These are phyloP conservation scores for Brassica napus DNA, from an alignment of 345 rosid genomes.

Conservation along the genomic window DNA sequence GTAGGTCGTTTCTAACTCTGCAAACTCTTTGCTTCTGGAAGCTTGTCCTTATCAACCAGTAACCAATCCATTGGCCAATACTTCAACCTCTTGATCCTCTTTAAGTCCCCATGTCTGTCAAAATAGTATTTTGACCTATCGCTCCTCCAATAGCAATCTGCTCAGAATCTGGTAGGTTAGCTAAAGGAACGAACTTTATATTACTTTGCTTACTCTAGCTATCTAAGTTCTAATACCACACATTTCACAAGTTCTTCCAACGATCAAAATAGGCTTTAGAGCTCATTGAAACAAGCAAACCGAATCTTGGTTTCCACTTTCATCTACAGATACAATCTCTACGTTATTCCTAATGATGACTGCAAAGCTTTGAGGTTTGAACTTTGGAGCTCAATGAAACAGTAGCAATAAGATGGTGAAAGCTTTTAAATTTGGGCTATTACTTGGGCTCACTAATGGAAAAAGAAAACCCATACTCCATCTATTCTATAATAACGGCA, in stretches of 20 bases:
- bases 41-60: too few species aligned
- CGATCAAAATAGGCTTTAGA: background rate
- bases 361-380: background rate
- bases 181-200: constrained; percentile 36
- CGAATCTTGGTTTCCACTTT: too few species aligned
- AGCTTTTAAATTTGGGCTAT: background rate
- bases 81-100: constrained; percentile 83
- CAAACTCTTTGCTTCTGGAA: constrained; percentile 67
- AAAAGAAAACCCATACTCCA: background rate
- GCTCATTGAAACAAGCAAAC: too few species aligned
- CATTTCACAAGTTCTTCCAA: too few species aligned
- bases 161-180: background rate
- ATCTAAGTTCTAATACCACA: too few species aligned
- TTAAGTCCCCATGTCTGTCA: constrained; percentile 92
- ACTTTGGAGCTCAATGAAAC: background rate
- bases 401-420: background rate
- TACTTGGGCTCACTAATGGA: background rate
- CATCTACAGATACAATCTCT: too few species aligned
- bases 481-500: background rate
- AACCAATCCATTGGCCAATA: constrained; percentile 46
- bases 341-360: background rate
- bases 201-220: background rate
- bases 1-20: constrained; percentile 91
- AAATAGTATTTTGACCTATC: constrained; percentile 72
- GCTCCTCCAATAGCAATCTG: constrained; percentile 93